Evolutionary conservation across 75 land plant genomes (phyloP).

Genomic region (Selaginella moellendorffii): DNA sequence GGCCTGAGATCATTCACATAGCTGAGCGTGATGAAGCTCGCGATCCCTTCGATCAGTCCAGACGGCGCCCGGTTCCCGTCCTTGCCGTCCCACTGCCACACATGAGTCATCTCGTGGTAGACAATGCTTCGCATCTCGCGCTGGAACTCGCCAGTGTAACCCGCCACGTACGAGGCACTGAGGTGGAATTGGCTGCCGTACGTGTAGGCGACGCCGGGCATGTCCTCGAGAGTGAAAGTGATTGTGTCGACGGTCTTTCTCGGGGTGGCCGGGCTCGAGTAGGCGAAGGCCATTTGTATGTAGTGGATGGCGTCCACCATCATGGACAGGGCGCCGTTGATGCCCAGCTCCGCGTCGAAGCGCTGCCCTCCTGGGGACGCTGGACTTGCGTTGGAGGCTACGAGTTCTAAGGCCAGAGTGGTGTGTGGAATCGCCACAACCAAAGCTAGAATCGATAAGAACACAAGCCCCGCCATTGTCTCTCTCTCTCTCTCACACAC

Average conservation of each 20-base stretch:
- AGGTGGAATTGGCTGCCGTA: conserved; percentile 25
- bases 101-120: conserved; percentile 53
- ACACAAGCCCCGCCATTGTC: too few species aligned
- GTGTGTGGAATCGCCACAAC: too few species aligned
- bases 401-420: too few species aligned
- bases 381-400: conserved; percentile 14
- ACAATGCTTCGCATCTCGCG: conserved; percentile 32
- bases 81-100: conserved; percentile 58
- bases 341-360: conserved; percentile 21
- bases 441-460: too few species aligned
- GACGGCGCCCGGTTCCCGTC: conserved; percentile 32
- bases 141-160: conserved; percentile 28
- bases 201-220: conserved; percentile 29
- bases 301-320: conserved; percentile 11
- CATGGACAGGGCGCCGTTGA: conserved; percentile 9
- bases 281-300: conserved; percentile 23
- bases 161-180: conserved; percentile 23
- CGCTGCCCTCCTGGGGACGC: conserved; percentile 15
- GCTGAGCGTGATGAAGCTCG: conserved; percentile 40
- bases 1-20: conserved; percentile 30
- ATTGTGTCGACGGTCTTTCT: conserved; percentile 19
- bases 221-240: conserved; percentile 20
- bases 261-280: conserved; percentile 10
- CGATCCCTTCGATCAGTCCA: conserved; percentile 49
- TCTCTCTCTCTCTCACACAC: too few species aligned